A percentile compares a stretch with the other conserved stretches of the same genome.
Conservation (phyloP, 2,329 filamentous ascomycete genomes). For the Ophiosphaerella korrae region DNA sequence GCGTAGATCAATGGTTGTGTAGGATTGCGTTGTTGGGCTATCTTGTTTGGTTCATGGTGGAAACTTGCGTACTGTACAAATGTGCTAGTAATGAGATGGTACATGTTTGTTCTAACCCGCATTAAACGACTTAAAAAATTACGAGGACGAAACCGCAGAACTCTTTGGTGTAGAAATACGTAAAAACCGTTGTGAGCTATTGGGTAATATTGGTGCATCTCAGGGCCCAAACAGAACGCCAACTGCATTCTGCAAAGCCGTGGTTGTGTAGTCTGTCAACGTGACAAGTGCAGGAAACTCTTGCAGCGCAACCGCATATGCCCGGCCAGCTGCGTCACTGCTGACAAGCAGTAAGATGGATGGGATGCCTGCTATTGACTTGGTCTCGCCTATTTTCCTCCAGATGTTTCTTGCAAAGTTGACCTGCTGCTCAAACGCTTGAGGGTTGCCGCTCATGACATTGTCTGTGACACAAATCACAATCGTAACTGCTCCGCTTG, state of each 20-base stretch:
- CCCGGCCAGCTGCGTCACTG: conserved; percentile 14
- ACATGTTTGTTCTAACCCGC: not conserved
- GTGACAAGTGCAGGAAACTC: conserved; percentile 37
- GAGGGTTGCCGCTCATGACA: conserved; percentile 24
- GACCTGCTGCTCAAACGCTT: conserved; percentile 38
- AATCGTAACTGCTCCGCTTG: conserved; percentile 65
- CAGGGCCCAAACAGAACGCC: conserved; percentile 31
- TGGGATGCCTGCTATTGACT: conserved; percentile 25
- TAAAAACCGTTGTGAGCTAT: too few relatives aligned
- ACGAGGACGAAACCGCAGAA: too few relatives aligned
- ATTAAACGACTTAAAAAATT: too few relatives aligned
- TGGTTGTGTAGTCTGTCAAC: conserved; percentile 35
- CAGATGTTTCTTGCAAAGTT: conserved; percentile 33
- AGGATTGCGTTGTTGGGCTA: too few relatives aligned
- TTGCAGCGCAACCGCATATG: conserved; percentile 26
- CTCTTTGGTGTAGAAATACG: too few relatives aligned
- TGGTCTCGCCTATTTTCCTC: conserved; percentile 18
- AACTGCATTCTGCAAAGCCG: conserved; percentile 32
- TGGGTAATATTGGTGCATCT: not conserved
- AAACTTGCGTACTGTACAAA: too few relatives aligned
- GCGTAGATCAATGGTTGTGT: too few relatives aligned
- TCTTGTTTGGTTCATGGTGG: too few relatives aligned
- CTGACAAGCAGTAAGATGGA: conserved; percentile 34
- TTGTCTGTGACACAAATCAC: conserved; percentile 51
- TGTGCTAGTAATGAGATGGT: too few relatives aligned